A percentile compares a stretch with the other conserved stretches of the same genome.
Conservation (phyloP, 805 yeast species). For the Candida jianshihensis region DNA sequence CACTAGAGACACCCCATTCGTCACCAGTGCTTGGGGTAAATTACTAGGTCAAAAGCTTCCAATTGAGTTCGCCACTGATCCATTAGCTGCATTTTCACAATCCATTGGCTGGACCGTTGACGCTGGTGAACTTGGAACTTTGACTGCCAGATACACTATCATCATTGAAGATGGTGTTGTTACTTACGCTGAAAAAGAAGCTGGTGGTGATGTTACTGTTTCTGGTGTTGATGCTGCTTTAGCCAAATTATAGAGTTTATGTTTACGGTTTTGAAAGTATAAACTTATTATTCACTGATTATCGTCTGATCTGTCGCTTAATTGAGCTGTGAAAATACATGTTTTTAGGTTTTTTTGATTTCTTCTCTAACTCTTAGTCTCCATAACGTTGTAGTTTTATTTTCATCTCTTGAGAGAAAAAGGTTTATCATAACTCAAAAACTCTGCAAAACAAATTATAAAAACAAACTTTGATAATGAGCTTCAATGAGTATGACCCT, state of each 20-base stretch:
- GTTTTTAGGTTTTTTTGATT: too few species aligned
- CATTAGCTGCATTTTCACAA: constrained; percentile 51
- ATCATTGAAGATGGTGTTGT: constrained; percentile 55
- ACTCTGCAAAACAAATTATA: not conserved
- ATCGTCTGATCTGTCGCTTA: not conserved
- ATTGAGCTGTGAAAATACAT: too few species aligned
- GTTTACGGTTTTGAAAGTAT: too few species aligned
- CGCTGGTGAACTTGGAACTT: constrained; percentile 44
- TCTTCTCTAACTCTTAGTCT: too few species aligned
- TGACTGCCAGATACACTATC: constrained; percentile 69
- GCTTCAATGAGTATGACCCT: constrained; percentile 25
- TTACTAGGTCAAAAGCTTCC: constrained; percentile 27
- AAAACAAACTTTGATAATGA: not conserved
- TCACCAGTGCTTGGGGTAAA: constrained; percentile 60
- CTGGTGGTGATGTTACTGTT: constrained; percentile 19
- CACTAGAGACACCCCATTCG: constrained; percentile 68
- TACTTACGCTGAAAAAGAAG: constrained; percentile 36
- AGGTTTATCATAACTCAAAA: too few species aligned
- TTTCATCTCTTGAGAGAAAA: too few species aligned
- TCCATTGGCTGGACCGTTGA: constrained; percentile 53
- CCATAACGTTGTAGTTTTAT: too few species aligned
- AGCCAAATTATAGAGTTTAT: constrained; percentile 15
- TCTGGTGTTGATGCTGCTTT: constrained; percentile 23
- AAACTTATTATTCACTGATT: not conserved
- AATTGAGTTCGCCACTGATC: constrained; percentile 55